A percentile compares a stretch with the other conserved stretches of the same genome.
Conservation (phyloP, 1,139 yeast species). For the Yamadazyma pseudoaaseri region DNA sequence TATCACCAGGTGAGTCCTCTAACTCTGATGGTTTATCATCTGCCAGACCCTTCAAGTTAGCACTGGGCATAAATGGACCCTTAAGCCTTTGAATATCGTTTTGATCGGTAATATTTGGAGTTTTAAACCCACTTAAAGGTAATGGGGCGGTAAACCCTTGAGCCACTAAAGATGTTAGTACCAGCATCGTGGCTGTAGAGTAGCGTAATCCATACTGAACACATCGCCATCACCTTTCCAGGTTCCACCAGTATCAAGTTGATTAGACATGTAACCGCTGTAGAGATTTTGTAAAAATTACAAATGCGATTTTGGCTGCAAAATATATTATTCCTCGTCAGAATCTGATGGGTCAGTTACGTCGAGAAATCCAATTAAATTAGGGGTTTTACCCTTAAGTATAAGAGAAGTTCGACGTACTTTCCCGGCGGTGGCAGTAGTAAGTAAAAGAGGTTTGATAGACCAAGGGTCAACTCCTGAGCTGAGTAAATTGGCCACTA, state of each 20-base stretch:
- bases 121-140: slow-evolving; percentile 52
- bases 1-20: slow-evolving; percentile 17
- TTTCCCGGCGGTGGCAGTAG: slow-evolving; percentile 30
- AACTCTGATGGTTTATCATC: slow-evolving; percentile 4
- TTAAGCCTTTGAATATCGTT: slow-evolving; percentile 25
- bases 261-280: neutral
- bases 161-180: slow-evolving; percentile 27
- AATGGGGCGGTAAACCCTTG: slow-evolving; percentile 23
- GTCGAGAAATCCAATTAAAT: too few species aligned
- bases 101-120: slow-evolving; percentile 14
- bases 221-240: neutral
- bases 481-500: slow-evolving; percentile 62
- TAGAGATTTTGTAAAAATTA: neutral
- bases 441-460: slow-evolving; percentile 39
- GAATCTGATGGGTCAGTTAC: slow-evolving; percentile 12
- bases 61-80: neutral
- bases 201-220: slow-evolving; percentile 3
- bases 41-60: neutral
- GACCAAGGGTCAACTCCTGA: slow-evolving; percentile 50
- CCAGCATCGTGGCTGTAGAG: neutral
- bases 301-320: slow-evolving; percentile 3
- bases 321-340: slow-evolving; percentile 6
- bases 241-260: neutral
- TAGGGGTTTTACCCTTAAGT: slow-evolving; percentile 35
- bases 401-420: slow-evolving; percentile 35